Conservation (phyloP, 2,329 filamentous ascomycete species). For the Zasmidium angulare region DNA sequence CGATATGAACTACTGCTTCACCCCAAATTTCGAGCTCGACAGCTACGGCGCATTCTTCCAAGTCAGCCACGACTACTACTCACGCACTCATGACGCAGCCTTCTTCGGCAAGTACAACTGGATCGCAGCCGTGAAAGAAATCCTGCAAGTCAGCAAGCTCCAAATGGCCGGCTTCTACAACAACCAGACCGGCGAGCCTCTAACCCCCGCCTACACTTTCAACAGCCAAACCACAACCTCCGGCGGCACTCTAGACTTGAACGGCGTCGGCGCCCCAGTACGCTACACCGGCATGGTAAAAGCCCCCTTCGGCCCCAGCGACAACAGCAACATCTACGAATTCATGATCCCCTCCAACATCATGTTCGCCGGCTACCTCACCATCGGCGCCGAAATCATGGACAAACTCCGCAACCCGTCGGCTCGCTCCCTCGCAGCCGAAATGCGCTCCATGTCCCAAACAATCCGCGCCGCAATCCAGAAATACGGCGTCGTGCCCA, state of each 20-base stretch:
- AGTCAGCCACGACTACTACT: slow-evolving; percentile 49
- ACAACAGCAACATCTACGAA: slow-evolving; percentile 52
- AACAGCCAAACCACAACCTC: slow-evolving; percentile 44
- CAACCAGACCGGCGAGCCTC: slow-evolving; percentile 42
- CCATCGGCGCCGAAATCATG: slow-evolving; percentile 55
- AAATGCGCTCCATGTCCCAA: slow-evolving; percentile 58
- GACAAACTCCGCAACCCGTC: slow-evolving; percentile 47
- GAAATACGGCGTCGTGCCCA: slow-evolving; percentile 42
- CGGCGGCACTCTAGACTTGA: slow-evolving; percentile 54
- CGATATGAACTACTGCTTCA: slow-evolving; percentile 47
- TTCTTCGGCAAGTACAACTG: slow-evolving; percentile 53
- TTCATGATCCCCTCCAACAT: slow-evolving; percentile 57
- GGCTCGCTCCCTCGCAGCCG: slow-evolving; percentile 45
- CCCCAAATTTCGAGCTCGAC: slow-evolving; percentile 57
- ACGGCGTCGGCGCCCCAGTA: slow-evolving; percentile 51
- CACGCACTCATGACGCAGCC: slow-evolving; percentile 45
- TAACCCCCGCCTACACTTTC: slow-evolving; percentile 47
- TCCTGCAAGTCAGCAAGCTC: slow-evolving; percentile 46
- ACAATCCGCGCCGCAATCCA: slow-evolving; percentile 47
- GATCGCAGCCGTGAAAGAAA: slow-evolving; percentile 45
- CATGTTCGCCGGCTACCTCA: slow-evolving; percentile 70
- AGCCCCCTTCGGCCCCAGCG: slow-evolving; percentile 51
- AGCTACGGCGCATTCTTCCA: slow-evolving; percentile 53
- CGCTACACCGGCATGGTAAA: slow-evolving; percentile 50
- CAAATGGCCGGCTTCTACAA: slow-evolving; percentile 51